Evolutionary conservation across 495 filamentous ascomycete genomes (phyloP).

Genomic region (Lentithecium fluviatile): DNA sequence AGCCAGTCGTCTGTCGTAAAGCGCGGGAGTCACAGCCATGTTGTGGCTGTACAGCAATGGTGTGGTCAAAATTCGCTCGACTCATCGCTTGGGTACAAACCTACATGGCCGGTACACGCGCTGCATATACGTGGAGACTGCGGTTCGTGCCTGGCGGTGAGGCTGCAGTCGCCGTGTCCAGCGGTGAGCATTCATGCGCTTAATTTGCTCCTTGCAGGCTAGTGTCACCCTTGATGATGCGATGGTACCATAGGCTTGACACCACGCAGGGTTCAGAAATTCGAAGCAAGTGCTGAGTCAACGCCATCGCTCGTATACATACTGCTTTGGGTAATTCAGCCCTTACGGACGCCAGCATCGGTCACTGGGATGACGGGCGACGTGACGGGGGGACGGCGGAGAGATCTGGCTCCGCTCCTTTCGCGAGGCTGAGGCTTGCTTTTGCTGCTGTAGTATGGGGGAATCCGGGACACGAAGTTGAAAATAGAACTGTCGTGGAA

Average conservation of each 20-base stretch:
- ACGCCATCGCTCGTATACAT: neutral
- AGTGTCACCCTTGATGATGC: slow-evolving; percentile 4
- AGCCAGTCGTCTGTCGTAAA: too few relatives aligned
- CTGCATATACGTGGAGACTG: slow-evolving; percentile 19
- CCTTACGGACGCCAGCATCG: neutral
- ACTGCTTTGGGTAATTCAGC: neutral
- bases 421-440: slow-evolving; percentile 1
- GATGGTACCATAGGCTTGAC: slow-evolving; percentile 28
- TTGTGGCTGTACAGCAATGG: neutral
- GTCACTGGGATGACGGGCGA: neutral
- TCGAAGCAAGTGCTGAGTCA: slow-evolving; percentile 10
- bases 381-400: slow-evolving; percentile 7
- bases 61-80: too few relatives aligned
- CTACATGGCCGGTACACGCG: too few relatives aligned
- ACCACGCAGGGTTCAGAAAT: neutral
- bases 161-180: slow-evolving; percentile 20
- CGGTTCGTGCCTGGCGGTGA: slow-evolving; percentile 4
- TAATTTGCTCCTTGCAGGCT: slow-evolving; percentile 20
- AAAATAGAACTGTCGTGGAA: neutral
- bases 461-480: neutral
- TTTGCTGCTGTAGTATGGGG: neutral
- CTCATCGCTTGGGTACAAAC: slow-evolving; percentile 2
- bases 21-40: neutral
- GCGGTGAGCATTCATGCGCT: slow-evolving; percentile 20
- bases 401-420: slow-evolving; percentile 7